Evolutionary conservation across 331 rosid species (phyloP).

Genomic region (Stylosanthes scabra): DNA sequence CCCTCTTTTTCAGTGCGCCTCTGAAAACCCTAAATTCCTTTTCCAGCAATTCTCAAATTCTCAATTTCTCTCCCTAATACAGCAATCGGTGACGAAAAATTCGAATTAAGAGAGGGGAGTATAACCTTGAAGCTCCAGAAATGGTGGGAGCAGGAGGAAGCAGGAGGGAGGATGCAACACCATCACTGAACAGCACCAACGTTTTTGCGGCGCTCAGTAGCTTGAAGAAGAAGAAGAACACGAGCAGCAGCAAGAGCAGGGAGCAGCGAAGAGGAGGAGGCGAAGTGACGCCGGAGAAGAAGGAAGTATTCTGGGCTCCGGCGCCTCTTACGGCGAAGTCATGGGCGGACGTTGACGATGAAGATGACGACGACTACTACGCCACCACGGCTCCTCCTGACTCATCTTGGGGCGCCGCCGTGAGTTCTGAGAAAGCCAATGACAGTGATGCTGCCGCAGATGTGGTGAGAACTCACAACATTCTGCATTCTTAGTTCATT

Average conservation of each 20-base stretch:
- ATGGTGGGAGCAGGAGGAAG: constrained; percentile 69
- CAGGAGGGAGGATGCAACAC: constrained; percentile 57
- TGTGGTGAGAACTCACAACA: constrained; percentile 24
- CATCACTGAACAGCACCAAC: constrained; percentile 58
- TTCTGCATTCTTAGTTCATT: neutral
- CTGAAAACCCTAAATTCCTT: neutral
- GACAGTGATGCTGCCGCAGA: constrained; percentile 39
- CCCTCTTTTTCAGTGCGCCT: neutral
- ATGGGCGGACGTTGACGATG: constrained; percentile 81
- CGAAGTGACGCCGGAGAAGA: constrained; percentile 38
- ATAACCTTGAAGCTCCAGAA: constrained; percentile 10
- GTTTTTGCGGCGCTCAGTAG: constrained; percentile 77
- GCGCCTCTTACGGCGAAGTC: constrained; percentile 60
- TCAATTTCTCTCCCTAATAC: neutral
- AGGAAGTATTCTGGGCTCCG: constrained; percentile 64
- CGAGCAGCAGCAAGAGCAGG: constrained; percentile 49
- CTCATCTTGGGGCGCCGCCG: constrained; percentile 48
- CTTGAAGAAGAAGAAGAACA: constrained; percentile 67
- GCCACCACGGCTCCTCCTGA: constrained; percentile 66
- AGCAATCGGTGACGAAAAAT: neutral
- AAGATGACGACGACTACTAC: constrained; percentile 69
- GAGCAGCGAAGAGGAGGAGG: constrained; percentile 6
- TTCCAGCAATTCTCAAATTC: neutral
- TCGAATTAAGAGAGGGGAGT: neutral
- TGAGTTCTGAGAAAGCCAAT: constrained; percentile 27